phyloP scores from a whole-genome alignment of 1,139 yeast species.

The Ogataea hybrid region DNA sequence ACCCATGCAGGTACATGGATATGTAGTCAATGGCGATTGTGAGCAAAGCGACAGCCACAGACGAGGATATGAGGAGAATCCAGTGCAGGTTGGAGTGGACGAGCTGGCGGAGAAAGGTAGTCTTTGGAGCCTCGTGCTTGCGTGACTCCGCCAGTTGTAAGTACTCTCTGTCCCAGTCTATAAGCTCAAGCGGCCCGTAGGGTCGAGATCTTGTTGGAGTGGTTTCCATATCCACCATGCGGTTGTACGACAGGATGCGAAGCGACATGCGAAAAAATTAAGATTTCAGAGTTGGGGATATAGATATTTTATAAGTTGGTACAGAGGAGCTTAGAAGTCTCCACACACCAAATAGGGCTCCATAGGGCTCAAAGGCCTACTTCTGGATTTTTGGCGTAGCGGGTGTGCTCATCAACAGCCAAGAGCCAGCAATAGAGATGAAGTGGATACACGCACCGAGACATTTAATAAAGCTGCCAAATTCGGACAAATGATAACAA shows the following conservation, averaged over 20 bases:
- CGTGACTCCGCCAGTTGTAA: conserved; percentile 27
- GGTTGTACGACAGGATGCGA: background rate
- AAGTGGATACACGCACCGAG: conserved; percentile 2
- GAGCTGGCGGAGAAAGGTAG: conserved; percentile 12
- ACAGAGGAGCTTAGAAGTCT: background rate
- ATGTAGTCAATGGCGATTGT: conserved; percentile 61
- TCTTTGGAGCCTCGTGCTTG: conserved; percentile 6
- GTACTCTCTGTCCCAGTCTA: conserved; percentile 44
- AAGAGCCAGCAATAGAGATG: too few relatives aligned
- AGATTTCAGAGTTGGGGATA: background rate
- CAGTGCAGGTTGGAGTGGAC: conserved; percentile 42
- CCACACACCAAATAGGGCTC: background rate
- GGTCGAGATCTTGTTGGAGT: conserved; percentile 5
- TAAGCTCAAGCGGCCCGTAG: conserved; percentile 36
- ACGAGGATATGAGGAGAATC: conserved; percentile 55
- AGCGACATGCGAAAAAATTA: conserved; percentile 4
- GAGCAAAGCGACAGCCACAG: conserved; percentile 56
- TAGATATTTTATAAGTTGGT: background rate
- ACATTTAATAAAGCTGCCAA: background rate
- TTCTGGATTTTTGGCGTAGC: too few relatives aligned
- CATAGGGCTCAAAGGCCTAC: background rate
- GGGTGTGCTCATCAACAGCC: too few relatives aligned
- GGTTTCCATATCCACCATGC: background rate
- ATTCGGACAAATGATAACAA: conserved; percentile 14
- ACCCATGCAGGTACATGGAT: conserved; percentile 62